Evolutionary conservation across 2,329 filamentous ascomycete genomes (phyloP).

Genomic region (Exophiala bonariae): DNA sequence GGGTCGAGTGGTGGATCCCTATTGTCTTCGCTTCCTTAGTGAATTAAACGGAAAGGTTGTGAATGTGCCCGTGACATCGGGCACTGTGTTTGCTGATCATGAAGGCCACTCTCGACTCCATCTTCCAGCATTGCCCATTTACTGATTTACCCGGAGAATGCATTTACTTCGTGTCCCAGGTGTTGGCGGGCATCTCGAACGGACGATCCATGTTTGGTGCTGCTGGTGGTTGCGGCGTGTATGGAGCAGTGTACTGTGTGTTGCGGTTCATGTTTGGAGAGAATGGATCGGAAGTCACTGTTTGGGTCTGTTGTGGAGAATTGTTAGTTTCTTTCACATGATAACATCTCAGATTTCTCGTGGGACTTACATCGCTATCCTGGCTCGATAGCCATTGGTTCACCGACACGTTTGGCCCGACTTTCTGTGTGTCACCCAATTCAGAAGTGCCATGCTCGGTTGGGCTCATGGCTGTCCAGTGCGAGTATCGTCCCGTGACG

Average conservation of each 20-base stretch:
- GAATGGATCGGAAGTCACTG: not conserved
- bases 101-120: too few relatives aligned
- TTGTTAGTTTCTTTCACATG: constrained; percentile 5
- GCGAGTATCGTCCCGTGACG: constrained; percentile 14
- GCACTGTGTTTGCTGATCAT: too few relatives aligned
- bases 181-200: constrained; percentile 21
- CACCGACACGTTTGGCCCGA: constrained; percentile 10
- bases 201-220: constrained; percentile 15
- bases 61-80: too few relatives aligned
- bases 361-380: constrained; percentile 19
- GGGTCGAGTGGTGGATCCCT: too few relatives aligned
- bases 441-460: constrained; percentile 16
- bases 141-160: not conserved
- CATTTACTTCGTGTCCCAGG: constrained; percentile 15
- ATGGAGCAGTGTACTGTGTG: not conserved
- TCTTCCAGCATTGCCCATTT: too few relatives aligned
- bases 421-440: constrained; percentile 12
- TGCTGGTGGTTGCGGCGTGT: not conserved
- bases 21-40: too few relatives aligned
- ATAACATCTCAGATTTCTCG: not conserved
- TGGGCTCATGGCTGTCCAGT: constrained; percentile 22
- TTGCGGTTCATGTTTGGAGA: constrained; percentile 9
- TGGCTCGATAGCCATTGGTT: constrained; percentile 26
- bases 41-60: too few relatives aligned
- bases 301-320: constrained; percentile 6